Evolutionary conservation across 768 basidiomycete species (phyloP).

Genomic region (Leccinum disarticulatum): DNA sequence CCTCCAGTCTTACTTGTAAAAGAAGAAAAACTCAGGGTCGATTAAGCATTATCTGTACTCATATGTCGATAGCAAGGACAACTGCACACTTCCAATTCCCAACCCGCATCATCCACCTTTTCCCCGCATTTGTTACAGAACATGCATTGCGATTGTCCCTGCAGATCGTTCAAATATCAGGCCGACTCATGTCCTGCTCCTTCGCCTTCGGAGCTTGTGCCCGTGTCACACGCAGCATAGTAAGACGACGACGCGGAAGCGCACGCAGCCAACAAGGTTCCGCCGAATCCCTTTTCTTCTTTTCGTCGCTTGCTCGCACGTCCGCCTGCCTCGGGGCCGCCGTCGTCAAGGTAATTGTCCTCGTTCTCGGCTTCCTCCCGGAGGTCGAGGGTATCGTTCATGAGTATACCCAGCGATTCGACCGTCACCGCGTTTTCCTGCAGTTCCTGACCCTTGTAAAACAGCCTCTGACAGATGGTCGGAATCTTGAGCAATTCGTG

Average conservation of each 20-base stretch:
- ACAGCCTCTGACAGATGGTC: conserved; percentile 74
- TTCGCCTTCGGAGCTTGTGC: conserved; percentile 36
- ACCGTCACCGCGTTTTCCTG: conserved; percentile 54
- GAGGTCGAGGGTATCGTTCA: conserved; percentile 66
- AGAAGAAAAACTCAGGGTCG: conserved; percentile 17
- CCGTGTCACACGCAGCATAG: conserved; percentile 28
- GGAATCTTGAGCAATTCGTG: conserved; percentile 64
- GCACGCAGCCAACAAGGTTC: conserved; percentile 61
- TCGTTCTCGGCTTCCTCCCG: conserved; percentile 61
- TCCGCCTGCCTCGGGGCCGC: conserved; percentile 38
- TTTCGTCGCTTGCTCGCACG: conserved; percentile 41
- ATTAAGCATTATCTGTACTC: conserved; percentile 38
- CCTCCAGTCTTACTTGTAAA: conserved; percentile 19
- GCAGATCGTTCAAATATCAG: conserved; percentile 53
- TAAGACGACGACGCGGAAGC: conserved; percentile 19
- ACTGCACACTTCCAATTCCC: conserved; percentile 11
- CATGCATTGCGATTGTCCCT: conserved; percentile 42
- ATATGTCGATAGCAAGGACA: conserved; percentile 32
- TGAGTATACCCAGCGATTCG: conserved; percentile 55
- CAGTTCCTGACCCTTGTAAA: conserved; percentile 60
- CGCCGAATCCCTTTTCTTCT: conserved; percentile 69
- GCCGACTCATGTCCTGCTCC: conserved; percentile 21
- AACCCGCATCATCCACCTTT: conserved; percentile 25
- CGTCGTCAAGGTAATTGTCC: conserved; percentile 48
- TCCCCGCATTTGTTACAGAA: conserved; percentile 48